Evolutionary conservation across 306 rosid species (phyloP), one percentile per base, ranked within the genome.

Genomic region (Vigna nakashimae): DNA sequence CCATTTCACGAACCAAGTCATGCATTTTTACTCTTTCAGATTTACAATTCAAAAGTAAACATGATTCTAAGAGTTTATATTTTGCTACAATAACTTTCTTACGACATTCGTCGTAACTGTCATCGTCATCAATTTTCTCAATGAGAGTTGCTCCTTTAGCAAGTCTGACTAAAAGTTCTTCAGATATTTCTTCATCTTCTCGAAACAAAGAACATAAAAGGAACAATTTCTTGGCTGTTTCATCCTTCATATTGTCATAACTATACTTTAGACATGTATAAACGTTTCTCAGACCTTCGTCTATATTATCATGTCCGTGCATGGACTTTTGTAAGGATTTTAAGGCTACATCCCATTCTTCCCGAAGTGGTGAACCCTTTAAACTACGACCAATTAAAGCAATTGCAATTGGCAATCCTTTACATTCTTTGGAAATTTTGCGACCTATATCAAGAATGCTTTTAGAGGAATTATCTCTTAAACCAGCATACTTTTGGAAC

Each of bases 131-230:
- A 45, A 6, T 51, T n/a, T 51, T n/a, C 4, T 11, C 56, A n/a
- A 51, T 7, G 8, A 51, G 56, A 8, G 10, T 22, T 9, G 6
- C 22, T 51, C 22, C 56, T 51, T 16, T 7, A 9, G 26, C 20
- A 52, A n/a, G 20, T 7, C 26, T 52, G 4, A 20, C 20, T 7
- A 52, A 52, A n/a, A 17, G 3, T 52, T 52, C 26, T n/a, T 2
- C 67, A 40, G 36, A 0, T 10, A 83, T 40, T 11, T 67, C 80
- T 59, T 83, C 76, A 67, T 78, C 77, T 43, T 83, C 86, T 58
- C 6, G 77, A 13, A 83, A 78, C 1, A 83, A 1, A 42, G 83
- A 78, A 7, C 80, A 83, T 3, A 73, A 30, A 8, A 78, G 65
- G 26, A 51, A 51, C 1, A 51, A n/a, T 51, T n/a, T 1, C 6